Base-by-base conservation (phyloP, 2,329 filamentous ascomycete genomes). In the Hirsutella thompsonii region DNA sequence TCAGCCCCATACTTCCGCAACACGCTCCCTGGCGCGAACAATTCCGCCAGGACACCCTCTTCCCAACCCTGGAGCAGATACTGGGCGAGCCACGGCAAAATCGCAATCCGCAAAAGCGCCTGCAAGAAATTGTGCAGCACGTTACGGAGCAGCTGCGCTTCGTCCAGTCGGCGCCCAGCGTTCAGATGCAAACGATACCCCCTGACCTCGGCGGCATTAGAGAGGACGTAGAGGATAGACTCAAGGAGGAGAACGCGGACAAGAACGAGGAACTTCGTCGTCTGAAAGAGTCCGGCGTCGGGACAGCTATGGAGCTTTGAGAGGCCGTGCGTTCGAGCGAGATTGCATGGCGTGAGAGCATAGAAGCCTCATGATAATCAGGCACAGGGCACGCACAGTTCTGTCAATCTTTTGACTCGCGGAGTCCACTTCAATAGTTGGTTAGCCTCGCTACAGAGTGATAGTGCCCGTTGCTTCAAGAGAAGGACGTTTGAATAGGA, bases 121-220 rank as follows among this genome's bases (percentile, higher is more conserved):
- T 94, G 16, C 70, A 80, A 37, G 79, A 81, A 28, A 81, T 94
- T 35, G 72, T 93, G 4, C 72, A 82, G 55, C 79, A 85, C 44
- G 80, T 94, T 35, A 76, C 79, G 35, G 86, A 94, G 59, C 89
- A 96, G 61, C 62, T 98, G 48, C 74, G 85, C 20, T 95, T 94
- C 56, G 79, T 96, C 40, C 72, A 84, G 53, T 75, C 79, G 30
- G 86, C 87, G 8, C 92, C 92, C 1, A 94, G 87, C 52, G 86
- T 94, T 21, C 87, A 94, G 59, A 83, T 88, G 62, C 76, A 78
- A 49, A 73, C 78, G 36, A 83, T 95, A 40, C 87, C 86, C 9
- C 82, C 84, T 0, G 85, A 90, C 54, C 69, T 92, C 6, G 69
- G 73, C 16, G 76, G 70, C 34, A 69, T 84, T 10, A 68, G 83